phyloP scores from a whole-genome alignment of 2,329 filamentous ascomycete species.

The Aureobasidium musti region DNA sequence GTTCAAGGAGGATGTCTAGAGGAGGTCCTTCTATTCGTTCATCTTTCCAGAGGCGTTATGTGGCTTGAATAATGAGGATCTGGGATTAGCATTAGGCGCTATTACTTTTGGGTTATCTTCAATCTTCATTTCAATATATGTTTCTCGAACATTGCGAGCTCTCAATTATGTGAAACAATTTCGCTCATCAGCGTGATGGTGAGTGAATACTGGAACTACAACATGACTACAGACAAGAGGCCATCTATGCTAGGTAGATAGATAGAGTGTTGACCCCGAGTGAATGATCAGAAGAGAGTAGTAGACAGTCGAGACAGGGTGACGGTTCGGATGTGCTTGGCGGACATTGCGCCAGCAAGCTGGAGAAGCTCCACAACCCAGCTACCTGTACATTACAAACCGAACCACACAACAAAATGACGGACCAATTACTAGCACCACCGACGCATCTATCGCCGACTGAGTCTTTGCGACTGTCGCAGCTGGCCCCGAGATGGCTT shows the following conservation, averaged over 20 bases:
- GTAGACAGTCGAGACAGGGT: not conserved
- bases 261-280: too few relatives aligned
- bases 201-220: too few relatives aligned
- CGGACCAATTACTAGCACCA: constrained; percentile 45
- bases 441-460: constrained; percentile 45
- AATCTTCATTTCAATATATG: too few relatives aligned
- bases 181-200: too few relatives aligned
- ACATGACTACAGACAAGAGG: too few relatives aligned
- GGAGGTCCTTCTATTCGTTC: too few relatives aligned
- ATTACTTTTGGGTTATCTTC: too few relatives aligned
- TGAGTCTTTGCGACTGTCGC: constrained; percentile 51
- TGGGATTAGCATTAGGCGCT: not conserved
- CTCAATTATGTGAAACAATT: too few relatives aligned
- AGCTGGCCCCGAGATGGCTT: constrained; percentile 47
- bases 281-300: not conserved
- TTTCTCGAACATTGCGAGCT: too few relatives aligned
- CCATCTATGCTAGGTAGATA: too few relatives aligned
- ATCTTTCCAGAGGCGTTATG: not conserved
- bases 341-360: constrained; percentile 17
- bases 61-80: not conserved
- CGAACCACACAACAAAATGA: constrained; percentile 33
- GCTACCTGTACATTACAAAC: not conserved
- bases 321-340: not conserved
- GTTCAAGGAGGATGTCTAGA: constrained; percentile 21
- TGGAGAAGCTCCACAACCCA: constrained; percentile 15